Conservation (phyloP, 1,139 yeast species). For the Saccharomyces uvarum region DNA sequence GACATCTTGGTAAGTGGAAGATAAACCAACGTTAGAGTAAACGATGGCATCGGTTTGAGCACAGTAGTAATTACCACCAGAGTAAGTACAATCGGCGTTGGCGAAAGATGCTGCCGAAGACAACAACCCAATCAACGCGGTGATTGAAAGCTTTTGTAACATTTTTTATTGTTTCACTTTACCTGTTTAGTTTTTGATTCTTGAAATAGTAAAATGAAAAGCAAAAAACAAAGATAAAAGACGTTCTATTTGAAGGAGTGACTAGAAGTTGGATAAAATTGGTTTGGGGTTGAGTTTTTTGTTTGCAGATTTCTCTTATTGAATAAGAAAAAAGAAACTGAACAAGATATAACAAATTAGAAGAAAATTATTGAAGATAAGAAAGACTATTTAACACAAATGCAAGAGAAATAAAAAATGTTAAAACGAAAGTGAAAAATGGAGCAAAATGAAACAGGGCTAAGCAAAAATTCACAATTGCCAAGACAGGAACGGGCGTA, state of each 20-base stretch:
- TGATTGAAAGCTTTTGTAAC: constrained; percentile 7
- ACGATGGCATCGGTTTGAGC: constrained; percentile 56
- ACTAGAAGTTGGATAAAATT: constrained; percentile 10
- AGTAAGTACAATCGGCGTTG: constrained; percentile 39
- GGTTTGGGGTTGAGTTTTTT: background rate
- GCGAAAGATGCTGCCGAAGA: constrained; percentile 22
- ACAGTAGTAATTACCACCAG: constrained; percentile 80
- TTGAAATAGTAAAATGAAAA: background rate
- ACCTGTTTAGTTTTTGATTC: background rate
- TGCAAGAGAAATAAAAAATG: background rate
- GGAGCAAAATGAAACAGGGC: background rate
- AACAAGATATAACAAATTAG: background rate
- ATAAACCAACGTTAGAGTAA: constrained; percentile 66
- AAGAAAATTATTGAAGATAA: background rate
- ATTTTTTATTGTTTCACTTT: background rate
- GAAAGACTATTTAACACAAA: background rate
- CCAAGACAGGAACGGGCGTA: background rate
- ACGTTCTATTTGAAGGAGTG: constrained; percentile 6
- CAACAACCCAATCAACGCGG: constrained; percentile 4
- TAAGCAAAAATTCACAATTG: background rate
- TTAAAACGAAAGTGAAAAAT: background rate
- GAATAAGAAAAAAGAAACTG: background rate
- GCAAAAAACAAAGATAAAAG: background rate
- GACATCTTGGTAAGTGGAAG: constrained; percentile 72
- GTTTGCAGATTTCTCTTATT: background rate